Base-by-base conservation (phyloP, 1,284 basidiomycete genomes). In the Ceratobasidium theobromae region DNA sequence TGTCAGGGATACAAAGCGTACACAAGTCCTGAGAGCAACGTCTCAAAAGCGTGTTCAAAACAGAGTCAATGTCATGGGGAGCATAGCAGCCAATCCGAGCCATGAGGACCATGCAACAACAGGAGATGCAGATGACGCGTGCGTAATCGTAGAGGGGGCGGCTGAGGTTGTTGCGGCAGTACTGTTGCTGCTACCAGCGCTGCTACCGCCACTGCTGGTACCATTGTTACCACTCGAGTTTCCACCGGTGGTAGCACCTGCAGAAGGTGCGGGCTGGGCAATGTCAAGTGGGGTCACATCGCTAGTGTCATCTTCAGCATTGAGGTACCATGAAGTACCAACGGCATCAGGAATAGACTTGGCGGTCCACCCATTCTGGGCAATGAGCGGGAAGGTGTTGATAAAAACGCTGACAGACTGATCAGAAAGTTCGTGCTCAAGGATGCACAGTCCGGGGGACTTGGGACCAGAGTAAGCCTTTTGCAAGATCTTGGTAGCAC, bases 351-450 rank as follows among this genome's bases (percentile, higher is more conserved):
- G 68, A 51, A 74, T 69, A 62, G 69, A 71, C 53, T 68, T 67
- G 48, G 70, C 67, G 53, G 71, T 74, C 77, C 77, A 78, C 23
- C 76, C 77, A 33, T 73, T 69, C 9, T 69, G 65, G 21, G 72
- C 67, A 53, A 77, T 72, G 32, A 68, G 66, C 2, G 74, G 73
- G 70, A 72, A 79, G 23, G 73, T 76, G 54, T 71, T 58, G 54
- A 76, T 75, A 73, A 79, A 79, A n/a, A 74, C 73, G n/a, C 69
- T 58, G 53, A 80, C 73, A 16, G 76, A 71, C n/a, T 70, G 65
- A 6, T 70, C 65, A 11, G 73, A 72, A 8, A 76, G 69, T 70
- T 80, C 79, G 73, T 80, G 79, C 70, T 79, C 75, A 52, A 80
- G 76, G 51, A 77, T 78, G 74, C 35, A 54, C 8, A 78, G 70